A percentile compares a stretch with the other conserved stretches of the same genome.
Conservation (phyloP, 192 early-diverging fungal species). For the Chytriomyces hyalinus region DNA sequence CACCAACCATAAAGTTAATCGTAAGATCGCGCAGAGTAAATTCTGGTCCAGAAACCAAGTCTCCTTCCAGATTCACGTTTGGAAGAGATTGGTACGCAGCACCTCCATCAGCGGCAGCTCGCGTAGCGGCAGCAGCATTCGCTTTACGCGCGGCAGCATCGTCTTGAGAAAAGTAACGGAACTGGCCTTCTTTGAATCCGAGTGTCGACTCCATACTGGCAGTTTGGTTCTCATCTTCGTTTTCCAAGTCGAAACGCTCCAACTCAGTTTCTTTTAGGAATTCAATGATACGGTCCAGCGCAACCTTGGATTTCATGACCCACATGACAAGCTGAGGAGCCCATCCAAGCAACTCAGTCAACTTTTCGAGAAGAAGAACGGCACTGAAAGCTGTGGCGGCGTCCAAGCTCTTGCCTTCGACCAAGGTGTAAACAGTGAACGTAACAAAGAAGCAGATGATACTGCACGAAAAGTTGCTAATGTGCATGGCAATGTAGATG, state of each 20-base stretch:
- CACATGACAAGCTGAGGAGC: slow-evolving; percentile 38
- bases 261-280: slow-evolving; percentile 43
- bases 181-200: slow-evolving; percentile 23
- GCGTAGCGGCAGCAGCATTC: neutral
- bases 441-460: slow-evolving; percentile 52
- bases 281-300: slow-evolving; percentile 51
- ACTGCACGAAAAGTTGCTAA: slow-evolving; percentile 8
- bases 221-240: neutral
- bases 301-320: slow-evolving; percentile 57
- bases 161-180: slow-evolving; percentile 28
- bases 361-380: slow-evolving; percentile 39
- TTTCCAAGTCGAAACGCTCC: slow-evolving; percentile 24
- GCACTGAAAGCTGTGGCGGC: slow-evolving; percentile 56
- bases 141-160: neutral
- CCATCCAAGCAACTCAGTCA: slow-evolving; percentile 31
- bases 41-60: slow-evolving; percentile 34
- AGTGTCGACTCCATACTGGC: neutral
- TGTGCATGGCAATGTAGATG: slow-evolving; percentile 30
- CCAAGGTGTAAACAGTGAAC: slow-evolving; percentile 56
- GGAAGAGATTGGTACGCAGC: neutral
- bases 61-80: slow-evolving; percentile 15
- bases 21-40: slow-evolving; percentile 32
- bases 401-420: slow-evolving; percentile 45
- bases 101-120: neutral
- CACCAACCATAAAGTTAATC: slow-evolving; percentile 37